phyloP scores from a whole-genome alignment of 148 eudicot species.

The Cornus kousa region DNA sequence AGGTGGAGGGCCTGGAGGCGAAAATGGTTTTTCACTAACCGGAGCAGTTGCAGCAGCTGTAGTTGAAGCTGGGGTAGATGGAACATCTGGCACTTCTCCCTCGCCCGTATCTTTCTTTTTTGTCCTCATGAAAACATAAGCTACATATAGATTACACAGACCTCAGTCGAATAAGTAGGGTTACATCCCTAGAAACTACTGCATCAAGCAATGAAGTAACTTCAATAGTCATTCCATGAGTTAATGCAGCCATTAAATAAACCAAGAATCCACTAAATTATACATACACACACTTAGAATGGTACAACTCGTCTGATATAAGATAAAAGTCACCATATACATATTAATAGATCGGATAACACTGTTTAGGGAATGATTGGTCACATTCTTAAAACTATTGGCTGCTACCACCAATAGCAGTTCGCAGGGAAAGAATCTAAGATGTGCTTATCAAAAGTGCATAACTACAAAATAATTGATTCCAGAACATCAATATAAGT shows the following conservation, averaged over 20 bases:
- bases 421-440: not conserved
- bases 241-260: not conserved
- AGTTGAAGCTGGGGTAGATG: conserved; percentile 25
- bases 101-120: conserved; percentile 52
- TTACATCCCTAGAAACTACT: not conserved
- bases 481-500: not conserved
- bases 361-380: not conserved
- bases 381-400: not conserved
- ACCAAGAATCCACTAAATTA: not conserved
- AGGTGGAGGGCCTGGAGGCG: conserved; percentile 15
- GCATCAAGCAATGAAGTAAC: not conserved
- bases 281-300: not conserved
- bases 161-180: conserved; percentile 1
- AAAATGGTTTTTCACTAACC: conserved; percentile 16
- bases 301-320: not conserved
- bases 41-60: conserved; percentile 33
- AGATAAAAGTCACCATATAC: not conserved
- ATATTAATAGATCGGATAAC: not conserved
- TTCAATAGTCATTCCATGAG: not conserved
- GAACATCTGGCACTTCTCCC: conserved; percentile 21
- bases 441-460: not conserved
- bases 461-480: not conserved
- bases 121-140: conserved; percentile 65
- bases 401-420: not conserved
- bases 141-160: conserved; percentile 33